Evolutionary conservation across 768 basidiomycete species (phyloP).

Genomic region (Pleurotus ostreatus): DNA sequence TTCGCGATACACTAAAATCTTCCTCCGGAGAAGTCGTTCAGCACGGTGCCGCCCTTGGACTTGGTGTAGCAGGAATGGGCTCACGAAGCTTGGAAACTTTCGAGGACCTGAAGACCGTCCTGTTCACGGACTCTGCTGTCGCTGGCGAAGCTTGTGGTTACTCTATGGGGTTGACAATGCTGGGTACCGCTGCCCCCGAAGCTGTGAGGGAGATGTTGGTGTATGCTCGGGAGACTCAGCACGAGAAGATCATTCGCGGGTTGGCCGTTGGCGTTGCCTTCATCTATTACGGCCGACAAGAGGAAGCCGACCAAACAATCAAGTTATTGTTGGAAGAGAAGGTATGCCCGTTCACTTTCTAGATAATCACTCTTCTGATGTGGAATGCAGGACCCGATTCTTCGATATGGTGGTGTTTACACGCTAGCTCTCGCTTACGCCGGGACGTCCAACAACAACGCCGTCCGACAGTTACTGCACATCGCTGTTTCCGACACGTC

Average conservation of each 20-base stretch:
- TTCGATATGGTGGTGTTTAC: constrained; percentile 97
- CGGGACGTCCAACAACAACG: constrained; percentile 92
- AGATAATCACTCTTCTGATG: background rate
- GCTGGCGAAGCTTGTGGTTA: constrained; percentile 96
- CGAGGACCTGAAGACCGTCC: constrained; percentile 82
- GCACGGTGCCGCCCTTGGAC: constrained; percentile 93
- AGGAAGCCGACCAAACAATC: constrained; percentile 85
- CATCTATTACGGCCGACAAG: constrained; percentile 88
- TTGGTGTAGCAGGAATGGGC: constrained; percentile 96
- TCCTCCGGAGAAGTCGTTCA: constrained; percentile 86
- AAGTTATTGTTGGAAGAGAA: constrained; percentile 79
- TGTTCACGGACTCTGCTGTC: constrained; percentile 93
- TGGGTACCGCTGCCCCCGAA: constrained; percentile 82
- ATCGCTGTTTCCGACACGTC: constrained; percentile 98
- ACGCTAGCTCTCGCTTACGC: constrained; percentile 95
- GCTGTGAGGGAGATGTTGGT: constrained; percentile 91
- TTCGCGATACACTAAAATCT: constrained; percentile 74
- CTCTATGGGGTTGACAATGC: constrained; percentile 97
- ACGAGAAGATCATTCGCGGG: constrained; percentile 98
- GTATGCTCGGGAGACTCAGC: constrained; percentile 96
- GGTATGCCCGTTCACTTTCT: constrained; percentile 36
- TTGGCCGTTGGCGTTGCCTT: constrained; percentile 91
- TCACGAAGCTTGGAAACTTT: constrained; percentile 86
- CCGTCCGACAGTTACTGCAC: constrained; percentile 87
- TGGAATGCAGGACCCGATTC: constrained; percentile 77